Percentiles rank a stretch among this genome's conserved stretches.
phyloP scores from a whole-genome alignment of 169 alveolate species.

The Plasmodium berghei region DNA sequence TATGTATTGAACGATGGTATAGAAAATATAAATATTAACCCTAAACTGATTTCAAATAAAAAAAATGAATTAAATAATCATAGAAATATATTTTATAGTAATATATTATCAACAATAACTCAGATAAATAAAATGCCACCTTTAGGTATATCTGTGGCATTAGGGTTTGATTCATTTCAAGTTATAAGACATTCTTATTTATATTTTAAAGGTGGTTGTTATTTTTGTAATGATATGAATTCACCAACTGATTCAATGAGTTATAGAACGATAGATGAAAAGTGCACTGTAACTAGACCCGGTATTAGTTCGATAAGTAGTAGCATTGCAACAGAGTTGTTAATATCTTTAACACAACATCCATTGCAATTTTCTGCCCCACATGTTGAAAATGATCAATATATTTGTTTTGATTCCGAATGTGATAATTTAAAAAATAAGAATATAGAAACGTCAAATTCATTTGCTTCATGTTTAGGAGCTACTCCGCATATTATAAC shows the following conservation, averaged over 20 bases:
- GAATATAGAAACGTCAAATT: constrained; percentile 18
- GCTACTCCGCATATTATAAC: constrained; percentile 82
- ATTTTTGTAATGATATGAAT: constrained; percentile 83
- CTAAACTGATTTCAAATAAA: background rate
- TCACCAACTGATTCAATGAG: constrained; percentile 63
- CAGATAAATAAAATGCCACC: constrained; percentile 74
- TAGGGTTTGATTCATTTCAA: constrained; percentile 81
- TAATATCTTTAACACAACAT: constrained; percentile 82
- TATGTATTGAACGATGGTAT: background rate
- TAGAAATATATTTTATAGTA: constrained; percentile 36
- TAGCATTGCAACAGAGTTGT: constrained; percentile 80
- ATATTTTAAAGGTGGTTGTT: constrained; percentile 80
- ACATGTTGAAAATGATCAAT: constrained; percentile 62
- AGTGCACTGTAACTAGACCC: constrained; percentile 81
- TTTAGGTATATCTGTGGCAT: constrained; percentile 80
- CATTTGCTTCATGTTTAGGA: constrained; percentile 79
- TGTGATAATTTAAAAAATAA: background rate
- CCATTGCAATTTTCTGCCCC: constrained; percentile 79
- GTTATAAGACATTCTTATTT: constrained; percentile 82
- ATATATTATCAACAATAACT: constrained; percentile 27
- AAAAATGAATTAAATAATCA: background rate
- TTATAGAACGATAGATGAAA: constrained; percentile 81
- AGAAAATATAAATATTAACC: too few relatives aligned
- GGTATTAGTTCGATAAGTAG: constrained; percentile 83
- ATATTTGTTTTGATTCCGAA: background rate